phyloP scores from a whole-genome alignment of 805 yeast species.

The Zygotorulaspora danielsina region DNA sequence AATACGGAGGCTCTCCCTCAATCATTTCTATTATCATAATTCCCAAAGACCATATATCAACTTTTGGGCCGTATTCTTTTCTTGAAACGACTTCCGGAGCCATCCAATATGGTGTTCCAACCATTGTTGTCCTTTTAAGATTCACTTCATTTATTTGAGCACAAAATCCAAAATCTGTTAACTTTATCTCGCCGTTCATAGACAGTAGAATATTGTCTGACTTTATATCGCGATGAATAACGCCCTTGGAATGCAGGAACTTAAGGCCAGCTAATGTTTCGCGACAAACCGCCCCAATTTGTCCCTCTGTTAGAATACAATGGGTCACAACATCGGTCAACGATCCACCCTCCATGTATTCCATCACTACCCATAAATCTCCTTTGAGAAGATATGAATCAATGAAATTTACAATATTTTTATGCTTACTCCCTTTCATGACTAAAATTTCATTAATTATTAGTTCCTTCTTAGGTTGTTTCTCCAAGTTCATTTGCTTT shows the following conservation, averaged over 20 bases:
- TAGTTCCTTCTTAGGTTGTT: constrained; percentile 92
- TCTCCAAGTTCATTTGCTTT: constrained; percentile 91
- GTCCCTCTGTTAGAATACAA: constrained; percentile 83
- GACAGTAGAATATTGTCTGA: constrained; percentile 87
- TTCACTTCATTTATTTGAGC: constrained; percentile 84
- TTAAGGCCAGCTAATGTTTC: constrained; percentile 84
- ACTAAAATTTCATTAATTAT: constrained; percentile 93
- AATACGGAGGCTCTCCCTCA: constrained; percentile 97
- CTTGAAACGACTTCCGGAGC: constrained; percentile 97
- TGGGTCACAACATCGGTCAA: constrained; percentile 93
- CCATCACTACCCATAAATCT: constrained; percentile 96
- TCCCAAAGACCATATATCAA: constrained; percentile 97
- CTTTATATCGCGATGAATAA: constrained; percentile 93
- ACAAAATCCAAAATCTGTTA: constrained; percentile 95
- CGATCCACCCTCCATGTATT: constrained; percentile 98
- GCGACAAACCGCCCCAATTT: constrained; percentile 90
- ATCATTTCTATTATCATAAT: constrained; percentile 98
- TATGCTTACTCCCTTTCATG: constrained; percentile 87
- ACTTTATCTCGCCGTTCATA: constrained; percentile 80
- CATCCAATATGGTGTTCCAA: constrained; percentile 99
- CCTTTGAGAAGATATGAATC: constrained; percentile 76
- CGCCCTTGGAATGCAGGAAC: constrained; percentile 86
- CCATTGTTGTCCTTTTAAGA: constrained; percentile 93
- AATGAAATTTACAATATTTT: constrained; percentile 89
- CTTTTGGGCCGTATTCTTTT: constrained; percentile 94